Evolutionary conservation across 768 basidiomycete genomes (phyloP).

Genomic region (Strobilomyces echinocephalus): DNA sequence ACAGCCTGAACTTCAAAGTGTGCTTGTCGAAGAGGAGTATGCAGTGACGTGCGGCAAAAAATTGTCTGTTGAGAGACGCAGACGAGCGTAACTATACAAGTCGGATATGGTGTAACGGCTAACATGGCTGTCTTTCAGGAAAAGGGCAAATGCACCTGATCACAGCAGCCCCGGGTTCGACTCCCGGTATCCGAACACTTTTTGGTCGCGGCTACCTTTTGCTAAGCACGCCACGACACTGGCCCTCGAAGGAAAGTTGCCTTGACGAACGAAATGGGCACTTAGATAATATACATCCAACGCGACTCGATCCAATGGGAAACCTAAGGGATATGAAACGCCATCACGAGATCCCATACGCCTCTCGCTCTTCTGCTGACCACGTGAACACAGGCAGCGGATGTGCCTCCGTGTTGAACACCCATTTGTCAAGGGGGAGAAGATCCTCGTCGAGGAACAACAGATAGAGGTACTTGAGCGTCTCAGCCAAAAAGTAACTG

Average conservation of each 20-base stretch:
- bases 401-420: constrained; percentile 71
- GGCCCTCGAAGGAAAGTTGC: too few relatives aligned
- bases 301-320: too few relatives aligned
- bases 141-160: constrained; percentile 1
- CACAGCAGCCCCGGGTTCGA: constrained; percentile 35
- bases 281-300: too few relatives aligned
- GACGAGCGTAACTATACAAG: neutral
- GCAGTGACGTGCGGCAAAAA: neutral
- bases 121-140: constrained; percentile 34
- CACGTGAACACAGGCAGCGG: constrained; percentile 71
- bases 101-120: constrained; percentile 35
- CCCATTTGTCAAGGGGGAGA: constrained; percentile 50
- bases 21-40: too few relatives aligned
- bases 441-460: constrained; percentile 61
- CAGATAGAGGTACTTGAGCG: constrained; percentile 69
- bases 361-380: constrained; percentile 48
- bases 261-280: too few relatives aligned
- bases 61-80: neutral
- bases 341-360: constrained; percentile 30
- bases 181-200: constrained; percentile 33
- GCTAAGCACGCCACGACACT: too few relatives aligned
- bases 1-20: too few relatives aligned
- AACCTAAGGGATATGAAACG: neutral
- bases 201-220: neutral
- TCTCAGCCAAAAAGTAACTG: constrained; percentile 55